Conservation (phyloP, 306 rosid genomes). For the Boehmeria nivea region DNA sequence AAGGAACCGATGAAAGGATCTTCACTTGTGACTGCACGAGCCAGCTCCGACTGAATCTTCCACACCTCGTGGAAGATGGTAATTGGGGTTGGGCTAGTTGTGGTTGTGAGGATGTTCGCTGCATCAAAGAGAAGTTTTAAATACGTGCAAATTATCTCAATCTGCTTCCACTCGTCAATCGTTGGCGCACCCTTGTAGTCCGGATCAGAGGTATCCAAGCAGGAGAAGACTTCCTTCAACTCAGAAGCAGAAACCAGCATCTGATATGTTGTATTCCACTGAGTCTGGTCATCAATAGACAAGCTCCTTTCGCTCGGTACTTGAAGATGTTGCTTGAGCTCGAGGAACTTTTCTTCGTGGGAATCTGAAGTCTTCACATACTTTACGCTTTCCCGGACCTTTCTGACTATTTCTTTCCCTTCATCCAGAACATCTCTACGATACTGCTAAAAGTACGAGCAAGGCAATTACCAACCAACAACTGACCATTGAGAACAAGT, state of each 20-base stretch:
- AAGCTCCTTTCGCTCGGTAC: slow-evolving; percentile 78
- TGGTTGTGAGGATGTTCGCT: slow-evolving; percentile 54
- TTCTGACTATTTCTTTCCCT: slow-evolving; percentile 41
- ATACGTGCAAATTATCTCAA: slow-evolving; percentile 61
- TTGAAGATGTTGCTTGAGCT: slow-evolving; percentile 78
- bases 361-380: slow-evolving; percentile 84
- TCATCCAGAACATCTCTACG: slow-evolving; percentile 60
- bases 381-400: slow-evolving; percentile 74
- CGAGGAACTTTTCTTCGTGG: slow-evolving; percentile 74
- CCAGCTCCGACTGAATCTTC: slow-evolving; percentile 73
- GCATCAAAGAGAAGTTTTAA: slow-evolving; percentile 76
- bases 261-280: slow-evolving; percentile 85
- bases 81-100: slow-evolving; percentile 58
- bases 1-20: slow-evolving; percentile 55
- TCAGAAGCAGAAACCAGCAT: slow-evolving; percentile 85
- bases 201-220: slow-evolving; percentile 78
- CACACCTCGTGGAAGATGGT: slow-evolving; percentile 87
- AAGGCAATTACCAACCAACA: slow-evolving; percentile 71
- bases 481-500: slow-evolving; percentile 69
- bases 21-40: slow-evolving; percentile 49
- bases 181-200: slow-evolving; percentile 75
- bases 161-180: slow-evolving; percentile 77
- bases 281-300: slow-evolving; percentile 67
- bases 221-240: slow-evolving; percentile 74
- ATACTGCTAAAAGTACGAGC: slow-evolving; percentile 66